A percentile compares a stretch with the other conserved stretches of the same genome.
Conservation (phyloP, 2,329 filamentous ascomycete genomes). For the Aspergillus ochraceoroseus region DNA sequence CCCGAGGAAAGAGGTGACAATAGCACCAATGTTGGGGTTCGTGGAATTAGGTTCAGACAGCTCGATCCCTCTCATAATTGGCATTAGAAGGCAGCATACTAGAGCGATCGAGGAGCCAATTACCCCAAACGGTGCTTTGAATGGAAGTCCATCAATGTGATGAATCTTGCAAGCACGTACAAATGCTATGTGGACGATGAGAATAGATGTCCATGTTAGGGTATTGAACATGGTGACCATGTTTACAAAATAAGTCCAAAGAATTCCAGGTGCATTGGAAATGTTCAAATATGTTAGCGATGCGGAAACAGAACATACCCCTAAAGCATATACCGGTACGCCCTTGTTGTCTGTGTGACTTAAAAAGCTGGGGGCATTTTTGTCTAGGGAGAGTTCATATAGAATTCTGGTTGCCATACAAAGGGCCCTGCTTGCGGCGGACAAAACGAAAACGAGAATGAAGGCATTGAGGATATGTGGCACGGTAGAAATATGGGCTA, state of each 20-base stretch:
- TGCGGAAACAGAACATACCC: conserved; percentile 55
- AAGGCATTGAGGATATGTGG: conserved; percentile 67
- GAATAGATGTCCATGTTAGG: conserved; percentile 62
- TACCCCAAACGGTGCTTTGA: conserved; percentile 64
- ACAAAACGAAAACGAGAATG: conserved; percentile 69
- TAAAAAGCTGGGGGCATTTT: conserved; percentile 65
- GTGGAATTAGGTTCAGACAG: conserved; percentile 54
- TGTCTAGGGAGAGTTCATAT: conserved; percentile 66
- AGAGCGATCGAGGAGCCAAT: conserved; percentile 64
- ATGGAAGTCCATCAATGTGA: conserved; percentile 54
- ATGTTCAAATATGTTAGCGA: conserved; percentile 65
- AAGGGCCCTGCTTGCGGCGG: conserved; percentile 68
- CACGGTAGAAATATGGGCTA: conserved; percentile 59
- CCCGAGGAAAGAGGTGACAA: conserved; percentile 69
- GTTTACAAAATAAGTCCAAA: conserved; percentile 63
- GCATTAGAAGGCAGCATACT: conserved; percentile 64
- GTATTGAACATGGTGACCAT: conserved; percentile 62
- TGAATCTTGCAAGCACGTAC: conserved; percentile 59
- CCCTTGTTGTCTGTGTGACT: conserved; percentile 63
- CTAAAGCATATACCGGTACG: conserved; percentile 64
- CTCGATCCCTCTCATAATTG: conserved; percentile 73
- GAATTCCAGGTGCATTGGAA: conserved; percentile 49
- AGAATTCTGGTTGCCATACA: conserved; percentile 68
- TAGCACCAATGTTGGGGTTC: conserved; percentile 63
- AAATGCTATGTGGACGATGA: conserved; percentile 63